Base-by-base conservation (phyloP, 345 rosid species). In the Citrus australasica region DNA sequence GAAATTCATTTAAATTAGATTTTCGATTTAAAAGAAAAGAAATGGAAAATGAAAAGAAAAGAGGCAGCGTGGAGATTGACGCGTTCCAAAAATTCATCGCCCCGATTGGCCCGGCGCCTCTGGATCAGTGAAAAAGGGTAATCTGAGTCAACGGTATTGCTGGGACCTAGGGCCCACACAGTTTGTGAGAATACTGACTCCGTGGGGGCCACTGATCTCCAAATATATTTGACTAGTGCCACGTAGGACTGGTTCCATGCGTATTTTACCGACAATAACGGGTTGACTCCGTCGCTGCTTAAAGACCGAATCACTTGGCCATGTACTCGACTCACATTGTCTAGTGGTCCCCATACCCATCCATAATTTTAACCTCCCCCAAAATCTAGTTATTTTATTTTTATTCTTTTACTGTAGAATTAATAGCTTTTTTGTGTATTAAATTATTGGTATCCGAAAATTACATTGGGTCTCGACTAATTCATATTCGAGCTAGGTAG, bases 91-190 rank as follows among this genome's bases (percentile, higher is more conserved):
- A 69, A 59, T 74, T 60, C 83, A 78, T 73, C 79, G 78, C 79
- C 79, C 85, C 83, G 66, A 60, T 76, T 79, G 86, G 86, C 68
- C 83, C 85, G 86, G 78, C 83, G 64, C 73, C 71, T 64, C 9
- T 48, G 51, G 62, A 71, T 71, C 73, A 79, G n/a, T 5, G 71
- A 80, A 82, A 77, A 79, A 80, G 78, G 7, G 71, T 30, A 60
- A 83, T 60, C 84, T 24, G 21, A 71, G 87, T 88, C 90, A 88
- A 84, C 83, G 74, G 11, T 60, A 40, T 62, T 51, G 72, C 42
- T 56, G 79, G 71, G 67, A 78, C 73, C 42, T 53, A 76, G 66
- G 78, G 40, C 82, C 83, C 78, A 70, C 74, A 7, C 38, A 9
- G 58, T 14, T 11, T 13, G 17, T 13, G 51, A 46, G 22, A 73